Conservation (phyloP, 257 asterid genomes). For the Craterostigma plantagineum region DNA sequence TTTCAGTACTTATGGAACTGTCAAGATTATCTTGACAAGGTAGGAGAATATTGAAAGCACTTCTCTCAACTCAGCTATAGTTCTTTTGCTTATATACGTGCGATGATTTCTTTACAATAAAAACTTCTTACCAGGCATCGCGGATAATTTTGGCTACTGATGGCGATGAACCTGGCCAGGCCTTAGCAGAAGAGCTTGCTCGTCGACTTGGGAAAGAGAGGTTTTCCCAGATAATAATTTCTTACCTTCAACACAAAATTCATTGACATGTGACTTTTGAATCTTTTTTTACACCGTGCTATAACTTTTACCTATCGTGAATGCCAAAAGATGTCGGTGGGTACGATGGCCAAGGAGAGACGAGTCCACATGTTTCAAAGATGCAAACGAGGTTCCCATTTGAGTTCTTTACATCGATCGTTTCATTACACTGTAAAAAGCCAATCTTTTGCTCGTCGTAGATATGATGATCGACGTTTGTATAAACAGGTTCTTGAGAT, state of each 20-base stretch:
- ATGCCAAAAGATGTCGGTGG: slow-evolving; percentile 33
- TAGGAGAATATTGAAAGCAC: slow-evolving; percentile 11
- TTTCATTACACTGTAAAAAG: not conserved
- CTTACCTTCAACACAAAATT: no score
- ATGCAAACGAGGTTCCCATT: slow-evolving; percentile 51
- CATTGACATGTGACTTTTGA: no score
- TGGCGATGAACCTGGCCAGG: slow-evolving; percentile 53
- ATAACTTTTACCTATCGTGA: slow-evolving; percentile 1
- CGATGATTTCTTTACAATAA: no score
- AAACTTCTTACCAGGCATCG: slow-evolving; percentile 30
- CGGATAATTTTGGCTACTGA: slow-evolving; percentile 66
- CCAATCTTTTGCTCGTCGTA: not conserved
- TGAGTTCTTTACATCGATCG: not conserved
- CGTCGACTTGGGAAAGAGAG: slow-evolving; percentile 72
- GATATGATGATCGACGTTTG: no score
- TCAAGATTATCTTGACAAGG: slow-evolving; percentile 47
- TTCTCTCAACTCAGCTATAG: not conserved
- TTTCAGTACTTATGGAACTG: slow-evolving; percentile 65
- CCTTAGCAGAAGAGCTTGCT: slow-evolving; percentile 65
- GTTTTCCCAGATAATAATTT: slow-evolving; percentile 12
- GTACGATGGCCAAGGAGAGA: slow-evolving; percentile 52
- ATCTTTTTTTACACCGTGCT: not conserved
- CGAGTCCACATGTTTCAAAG: slow-evolving; percentile 34
- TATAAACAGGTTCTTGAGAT: not conserved
- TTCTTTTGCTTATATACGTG: not conserved